phyloP scores from a whole-genome alignment of 352 stramenopile species.

The Globisporangium parvum region DNA sequence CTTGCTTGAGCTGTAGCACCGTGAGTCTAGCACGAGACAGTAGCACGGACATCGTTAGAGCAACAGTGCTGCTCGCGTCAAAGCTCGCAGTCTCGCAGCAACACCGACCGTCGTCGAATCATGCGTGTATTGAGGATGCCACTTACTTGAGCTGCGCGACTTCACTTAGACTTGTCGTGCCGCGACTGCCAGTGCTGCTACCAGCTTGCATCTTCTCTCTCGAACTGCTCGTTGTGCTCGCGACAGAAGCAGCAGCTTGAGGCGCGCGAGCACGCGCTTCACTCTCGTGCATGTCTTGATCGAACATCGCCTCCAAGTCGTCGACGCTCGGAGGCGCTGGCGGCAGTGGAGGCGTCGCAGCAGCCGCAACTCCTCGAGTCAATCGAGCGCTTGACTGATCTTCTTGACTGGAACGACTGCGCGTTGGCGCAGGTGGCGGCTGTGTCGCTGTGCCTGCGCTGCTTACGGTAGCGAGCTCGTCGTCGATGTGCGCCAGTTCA shows the following conservation, averaged over 20 bases:
- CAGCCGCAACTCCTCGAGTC: no score
- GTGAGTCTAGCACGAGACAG: constrained; percentile 27
- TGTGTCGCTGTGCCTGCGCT: no score
- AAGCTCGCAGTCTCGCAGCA: background rate
- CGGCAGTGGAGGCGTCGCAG: no score
- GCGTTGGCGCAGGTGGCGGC: no score
- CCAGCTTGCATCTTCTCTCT: background rate
- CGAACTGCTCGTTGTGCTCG: background rate
- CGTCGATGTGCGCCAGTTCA: no score
- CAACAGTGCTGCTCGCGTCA: constrained; percentile 7
- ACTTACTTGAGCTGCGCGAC: constrained; percentile 24
- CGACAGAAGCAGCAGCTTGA: background rate
- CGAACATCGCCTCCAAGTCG: constrained; percentile 10
- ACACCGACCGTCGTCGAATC: background rate
- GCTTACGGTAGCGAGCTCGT: no score
- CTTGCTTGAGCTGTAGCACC: constrained; percentile 44
- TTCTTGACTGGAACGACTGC: no score
- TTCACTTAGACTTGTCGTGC: constrained; percentile 6
- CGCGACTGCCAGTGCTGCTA: background rate
- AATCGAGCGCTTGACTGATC: no score
- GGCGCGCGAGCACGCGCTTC: background rate
- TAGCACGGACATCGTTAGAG: constrained; percentile 4
- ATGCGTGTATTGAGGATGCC: background rate
- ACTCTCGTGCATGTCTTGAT: background rate
- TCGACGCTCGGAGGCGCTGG: background rate